phyloP scores from a whole-genome alignment of 2,329 filamentous ascomycete genomes.

The Paracoccidioides brasiliensis region DNA sequence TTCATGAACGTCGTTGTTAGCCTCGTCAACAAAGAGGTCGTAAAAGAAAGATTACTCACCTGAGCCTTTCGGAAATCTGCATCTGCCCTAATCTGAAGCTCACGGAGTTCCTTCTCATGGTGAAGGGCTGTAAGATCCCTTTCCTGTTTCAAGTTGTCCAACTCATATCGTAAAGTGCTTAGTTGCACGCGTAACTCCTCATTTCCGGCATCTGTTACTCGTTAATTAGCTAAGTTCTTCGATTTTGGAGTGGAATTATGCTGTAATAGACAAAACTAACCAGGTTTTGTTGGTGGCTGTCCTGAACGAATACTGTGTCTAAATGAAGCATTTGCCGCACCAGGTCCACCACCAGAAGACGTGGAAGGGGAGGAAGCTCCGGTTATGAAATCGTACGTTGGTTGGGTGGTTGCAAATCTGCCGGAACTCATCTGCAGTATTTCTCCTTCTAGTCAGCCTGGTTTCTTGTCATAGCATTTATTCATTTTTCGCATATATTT shows the following conservation, averaged over 20 bases:
- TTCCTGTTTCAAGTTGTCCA: slow-evolving; percentile 78
- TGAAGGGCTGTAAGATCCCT: slow-evolving; percentile 65
- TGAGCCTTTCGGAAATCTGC: slow-evolving; percentile 62
- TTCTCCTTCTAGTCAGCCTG: neutral
- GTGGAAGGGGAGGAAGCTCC: slow-evolving; percentile 36
- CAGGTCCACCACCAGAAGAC: slow-evolving; percentile 9
- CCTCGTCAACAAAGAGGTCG: neutral
- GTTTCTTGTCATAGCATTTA: neutral
- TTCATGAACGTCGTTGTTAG: neutral
- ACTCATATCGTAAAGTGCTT: slow-evolving; percentile 73
- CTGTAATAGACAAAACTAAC: slow-evolving; percentile 16
- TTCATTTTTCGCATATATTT: neutral
- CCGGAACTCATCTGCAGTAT: slow-evolving; percentile 23
- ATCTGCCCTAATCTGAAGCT: slow-evolving; percentile 67
- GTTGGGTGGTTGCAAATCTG: slow-evolving; percentile 36
- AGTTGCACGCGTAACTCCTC: slow-evolving; percentile 84
- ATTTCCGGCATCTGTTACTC: slow-evolving; percentile 32
- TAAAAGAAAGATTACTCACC: slow-evolving; percentile 20
- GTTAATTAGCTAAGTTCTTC: neutral
- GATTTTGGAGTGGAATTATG: neutral
- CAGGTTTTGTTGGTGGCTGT: slow-evolving; percentile 23
- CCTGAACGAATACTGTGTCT: slow-evolving; percentile 26
- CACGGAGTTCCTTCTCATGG: slow-evolving; percentile 72
- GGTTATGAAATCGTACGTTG: slow-evolving; percentile 47
- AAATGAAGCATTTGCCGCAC: slow-evolving; percentile 21